phyloP scores from a whole-genome alignment of 495 filamentous ascomycete genomes.

The Penicillium taxi region DNA sequence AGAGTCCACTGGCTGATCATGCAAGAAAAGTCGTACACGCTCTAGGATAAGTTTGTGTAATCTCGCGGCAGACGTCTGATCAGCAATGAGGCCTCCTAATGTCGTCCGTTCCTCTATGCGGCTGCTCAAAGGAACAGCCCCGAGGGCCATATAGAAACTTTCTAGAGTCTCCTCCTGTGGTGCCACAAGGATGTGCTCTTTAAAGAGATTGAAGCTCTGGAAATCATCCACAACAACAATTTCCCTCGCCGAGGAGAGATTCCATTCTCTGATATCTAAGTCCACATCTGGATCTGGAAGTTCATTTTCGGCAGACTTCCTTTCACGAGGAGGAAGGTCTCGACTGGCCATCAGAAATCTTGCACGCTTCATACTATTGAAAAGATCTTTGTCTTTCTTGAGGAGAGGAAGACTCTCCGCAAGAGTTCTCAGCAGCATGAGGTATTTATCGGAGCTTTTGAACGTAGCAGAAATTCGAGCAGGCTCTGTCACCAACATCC shows the following conservation, averaged over 20 bases:
- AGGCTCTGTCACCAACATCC: slow-evolving; percentile 69
- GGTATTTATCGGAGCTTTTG: slow-evolving; percentile 73
- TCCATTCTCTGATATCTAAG: slow-evolving; percentile 65
- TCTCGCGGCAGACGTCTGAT: slow-evolving; percentile 47
- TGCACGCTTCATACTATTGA: slow-evolving; percentile 64
- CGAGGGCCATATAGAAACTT: slow-evolving; percentile 61
- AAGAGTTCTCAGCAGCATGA: slow-evolving; percentile 68
- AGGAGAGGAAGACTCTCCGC: slow-evolving; percentile 59
- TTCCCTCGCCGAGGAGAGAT: slow-evolving; percentile 57
- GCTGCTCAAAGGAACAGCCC: slow-evolving; percentile 34
- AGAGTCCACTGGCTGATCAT: slow-evolving; percentile 58
- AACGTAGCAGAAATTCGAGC: slow-evolving; percentile 68
- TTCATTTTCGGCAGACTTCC: slow-evolving; percentile 21
- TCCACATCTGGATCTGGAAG: slow-evolving; percentile 59
- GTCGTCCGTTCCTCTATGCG: slow-evolving; percentile 41
- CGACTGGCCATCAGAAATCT: slow-evolving; percentile 72
- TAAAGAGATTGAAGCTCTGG: slow-evolving; percentile 76
- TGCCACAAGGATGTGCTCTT: slow-evolving; percentile 67
- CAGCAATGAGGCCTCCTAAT: slow-evolving; percentile 41
- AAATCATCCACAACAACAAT: slow-evolving; percentile 83
- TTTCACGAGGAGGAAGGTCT: slow-evolving; percentile 50
- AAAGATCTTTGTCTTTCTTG: slow-evolving; percentile 70
- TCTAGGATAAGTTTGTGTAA: slow-evolving; percentile 76
- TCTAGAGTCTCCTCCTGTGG: slow-evolving; percentile 85
- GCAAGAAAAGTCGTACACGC: slow-evolving; percentile 76